A percentile compares a stretch with the other conserved stretches of the same genome.
These are phyloP conservation scores for Candolleomyces aberdarensis DNA, from an alignment of 768 basidiomycete genomes.

Conservation along the genomic window DNA sequence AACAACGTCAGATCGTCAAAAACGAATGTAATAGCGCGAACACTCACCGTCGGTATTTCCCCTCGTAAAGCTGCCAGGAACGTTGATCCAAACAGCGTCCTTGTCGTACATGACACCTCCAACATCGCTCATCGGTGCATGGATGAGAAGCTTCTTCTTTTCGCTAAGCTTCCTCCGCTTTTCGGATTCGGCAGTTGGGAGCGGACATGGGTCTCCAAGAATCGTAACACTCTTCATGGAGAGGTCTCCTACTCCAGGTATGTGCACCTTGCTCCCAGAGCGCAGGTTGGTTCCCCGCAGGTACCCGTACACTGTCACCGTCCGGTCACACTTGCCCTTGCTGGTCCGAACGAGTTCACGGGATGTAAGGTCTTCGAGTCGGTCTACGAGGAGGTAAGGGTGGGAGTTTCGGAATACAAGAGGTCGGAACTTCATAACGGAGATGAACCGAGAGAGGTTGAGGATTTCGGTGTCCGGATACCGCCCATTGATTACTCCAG, in stretches of 20 bases:
- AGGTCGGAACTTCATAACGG: slow-evolving; percentile 98
- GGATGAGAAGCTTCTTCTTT: slow-evolving; percentile 87
- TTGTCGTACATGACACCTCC: slow-evolving; percentile 98
- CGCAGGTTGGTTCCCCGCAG: slow-evolving; percentile 86
- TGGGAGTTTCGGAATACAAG: slow-evolving; percentile 94
- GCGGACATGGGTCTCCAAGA: slow-evolving; percentile 92
- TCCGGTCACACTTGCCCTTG: slow-evolving; percentile 91
- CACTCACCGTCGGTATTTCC: slow-evolving; percentile 62
- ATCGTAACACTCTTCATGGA: slow-evolving; percentile 67
- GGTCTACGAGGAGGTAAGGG: slow-evolving; percentile 92
- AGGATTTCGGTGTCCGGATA: slow-evolving; percentile 97
- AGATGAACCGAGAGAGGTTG: slow-evolving; percentile 94
- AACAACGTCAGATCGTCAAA: slow-evolving; percentile 4
- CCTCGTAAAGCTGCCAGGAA: slow-evolving; percentile 89
- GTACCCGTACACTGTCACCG: slow-evolving; percentile 91
- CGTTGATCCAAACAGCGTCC: slow-evolving; percentile 97
- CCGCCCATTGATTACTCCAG: slow-evolving; percentile 94
- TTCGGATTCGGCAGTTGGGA: slow-evolving; percentile 89
- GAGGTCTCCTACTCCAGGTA: slow-evolving; percentile 93
- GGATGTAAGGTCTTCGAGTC: slow-evolving; percentile 91
- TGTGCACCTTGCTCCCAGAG: slow-evolving; percentile 76
- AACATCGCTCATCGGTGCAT: slow-evolving; percentile 99
- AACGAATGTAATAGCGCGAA: not conserved
- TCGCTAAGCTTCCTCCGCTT: slow-evolving; percentile 91
- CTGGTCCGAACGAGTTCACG: slow-evolving; percentile 75